Conservation (phyloP, 2,329 filamentous ascomycete species). For the Epichloe brachyelytri region DNA sequence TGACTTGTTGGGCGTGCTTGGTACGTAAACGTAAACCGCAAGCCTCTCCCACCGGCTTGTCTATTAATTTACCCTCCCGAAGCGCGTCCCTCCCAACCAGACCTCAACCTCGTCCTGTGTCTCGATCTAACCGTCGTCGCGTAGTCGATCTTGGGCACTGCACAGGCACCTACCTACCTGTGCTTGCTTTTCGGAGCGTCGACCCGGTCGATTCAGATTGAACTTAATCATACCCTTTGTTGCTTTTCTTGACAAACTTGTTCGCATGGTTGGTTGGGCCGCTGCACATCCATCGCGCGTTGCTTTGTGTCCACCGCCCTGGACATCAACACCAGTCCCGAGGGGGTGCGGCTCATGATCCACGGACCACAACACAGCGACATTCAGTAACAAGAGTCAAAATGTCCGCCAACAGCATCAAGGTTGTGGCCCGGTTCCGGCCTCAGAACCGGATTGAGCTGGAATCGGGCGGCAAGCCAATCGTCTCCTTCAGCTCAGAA, state of each 20-base stretch:
- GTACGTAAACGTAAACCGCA: background rate
- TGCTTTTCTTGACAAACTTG: background rate
- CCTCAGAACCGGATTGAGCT: slow-evolving; percentile 94
- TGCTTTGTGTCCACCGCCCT: slow-evolving; percentile 1
- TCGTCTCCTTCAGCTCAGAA: slow-evolving; percentile 76
- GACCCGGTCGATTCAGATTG: background rate
- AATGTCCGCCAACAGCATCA: slow-evolving; percentile 53
- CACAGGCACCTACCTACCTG: background rate
- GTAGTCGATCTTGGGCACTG: slow-evolving; percentile 1
- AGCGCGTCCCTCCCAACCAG: slow-evolving; percentile 3
- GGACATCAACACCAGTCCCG: slow-evolving; percentile 1
- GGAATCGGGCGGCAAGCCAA: slow-evolving; percentile 77
- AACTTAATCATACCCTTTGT: background rate
- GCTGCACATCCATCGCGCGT: background rate
- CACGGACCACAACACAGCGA: slow-evolving; percentile 2
- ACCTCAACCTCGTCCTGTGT: background rate
- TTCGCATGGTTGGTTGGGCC: slow-evolving; percentile 1
- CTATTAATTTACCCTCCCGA: background rate
- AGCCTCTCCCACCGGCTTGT: background rate
- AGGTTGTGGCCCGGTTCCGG: slow-evolving; percentile 94
- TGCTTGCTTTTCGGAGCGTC: background rate
- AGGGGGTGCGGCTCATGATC: slow-evolving; percentile 8
- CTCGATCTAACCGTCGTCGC: slow-evolving; percentile 1
- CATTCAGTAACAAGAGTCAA: slow-evolving; percentile 19
- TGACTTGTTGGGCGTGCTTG: background rate